Base-by-base conservation (phyloP, 441 rosid genomes). In the Pelargonium australe region DNA sequence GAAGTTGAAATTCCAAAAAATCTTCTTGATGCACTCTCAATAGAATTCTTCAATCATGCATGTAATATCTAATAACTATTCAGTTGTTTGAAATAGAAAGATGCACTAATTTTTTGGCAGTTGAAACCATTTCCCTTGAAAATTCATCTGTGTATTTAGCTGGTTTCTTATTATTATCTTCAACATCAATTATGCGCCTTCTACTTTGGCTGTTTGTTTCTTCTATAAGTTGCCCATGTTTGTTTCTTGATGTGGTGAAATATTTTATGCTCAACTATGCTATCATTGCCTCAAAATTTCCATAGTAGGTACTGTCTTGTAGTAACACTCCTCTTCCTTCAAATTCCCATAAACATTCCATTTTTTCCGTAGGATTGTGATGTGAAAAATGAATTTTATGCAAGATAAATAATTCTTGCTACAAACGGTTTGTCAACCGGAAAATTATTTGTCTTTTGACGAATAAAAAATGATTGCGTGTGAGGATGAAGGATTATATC, bases 151-250 rank as follows among this genome's bases (percentile, higher is more conserved):
- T 43, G 47, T 31, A 31, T 31, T 4, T 31, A 6, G 41, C 8
- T 37, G 49, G 49, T 44, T 44, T 44, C 49, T 40, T 16, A 55
- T 55, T 57, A 65, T 58, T 58, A 25, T 69, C 76, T 11, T 60
- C 44, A 63, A 25, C 20, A 65, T 66, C 80, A 81, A 85, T 81
- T 17, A 80, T 77, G 47, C 34, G 76, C 75, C 83, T 80, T 79
- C 84, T 80, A 51, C 79, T 68, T 79, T 81, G 87, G 84, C 76
- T 69, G 43, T 68, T 65, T 70, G 65, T 44, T 44, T 65, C 63
- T 41, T 45, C 64, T 67, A 70, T 68, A 12, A 58, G 34, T 41
- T 75, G 40, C 51, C 12, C 51, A 44, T 8, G 49, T 71, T 34
- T 73, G 69, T 65, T 51, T 64, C 67, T 60, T 25, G 25, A 14